Percentiles rank a stretch among this genome's conserved stretches.
phyloP scores from a whole-genome alignment of 2,329 filamentous ascomycete genomes.

The Clonostachys rosea region DNA sequence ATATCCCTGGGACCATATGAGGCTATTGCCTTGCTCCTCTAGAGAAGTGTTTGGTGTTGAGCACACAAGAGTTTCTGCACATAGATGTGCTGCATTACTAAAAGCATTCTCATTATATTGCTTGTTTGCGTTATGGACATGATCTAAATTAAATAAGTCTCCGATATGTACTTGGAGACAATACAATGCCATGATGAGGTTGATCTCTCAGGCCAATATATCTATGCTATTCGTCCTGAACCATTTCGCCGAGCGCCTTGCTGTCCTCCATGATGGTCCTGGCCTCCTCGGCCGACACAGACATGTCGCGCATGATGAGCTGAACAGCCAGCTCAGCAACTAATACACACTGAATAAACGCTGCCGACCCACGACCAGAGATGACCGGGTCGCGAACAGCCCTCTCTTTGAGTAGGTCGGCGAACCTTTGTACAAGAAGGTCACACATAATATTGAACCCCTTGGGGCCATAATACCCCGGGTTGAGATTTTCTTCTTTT shows the following conservation, averaged over 20 bases:
- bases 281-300: slow-evolving; percentile 26
- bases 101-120: no score
- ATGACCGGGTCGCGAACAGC: slow-evolving; percentile 62
- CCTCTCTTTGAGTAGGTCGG: slow-evolving; percentile 52
- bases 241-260: slow-evolving; percentile 58
- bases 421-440: slow-evolving; percentile 58
- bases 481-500: slow-evolving; percentile 55
- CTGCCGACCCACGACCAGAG: slow-evolving; percentile 59
- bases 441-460: slow-evolving; percentile 71
- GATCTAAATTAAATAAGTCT: no score
- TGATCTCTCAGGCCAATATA: no score
- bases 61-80: no score
- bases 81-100: no score
- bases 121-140: no score
- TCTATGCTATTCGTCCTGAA: slow-evolving; percentile 39
- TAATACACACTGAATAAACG: slow-evolving; percentile 69
- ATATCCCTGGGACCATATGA: slow-evolving; percentile 26
- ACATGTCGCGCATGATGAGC: slow-evolving; percentile 54
- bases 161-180: not conserved
- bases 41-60: not conserved
- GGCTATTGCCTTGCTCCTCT: slow-evolving; percentile 24
- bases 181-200: slow-evolving; percentile 11
- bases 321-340: slow-evolving; percentile 64
- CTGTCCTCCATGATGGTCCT: slow-evolving; percentile 61
- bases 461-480: slow-evolving; percentile 79